Evolutionary conservation across 257 asterid species (phyloP).

Genomic region (Agastache rugosa): DNA sequence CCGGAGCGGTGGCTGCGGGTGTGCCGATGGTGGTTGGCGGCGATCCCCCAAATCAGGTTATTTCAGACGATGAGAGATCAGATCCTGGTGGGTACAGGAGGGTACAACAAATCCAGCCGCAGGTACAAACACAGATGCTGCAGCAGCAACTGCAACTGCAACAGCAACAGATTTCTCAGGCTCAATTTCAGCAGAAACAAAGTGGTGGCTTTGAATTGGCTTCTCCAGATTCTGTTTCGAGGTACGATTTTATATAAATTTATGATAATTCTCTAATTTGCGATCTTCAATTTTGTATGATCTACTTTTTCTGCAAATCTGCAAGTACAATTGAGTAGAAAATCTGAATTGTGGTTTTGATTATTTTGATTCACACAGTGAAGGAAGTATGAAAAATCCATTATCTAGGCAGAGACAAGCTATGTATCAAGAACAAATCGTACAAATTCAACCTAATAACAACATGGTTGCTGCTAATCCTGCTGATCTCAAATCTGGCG

Average conservation of each 20-base stretch:
- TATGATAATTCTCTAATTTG: not conserved
- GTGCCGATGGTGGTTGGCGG: constrained; percentile 65
- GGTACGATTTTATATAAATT: constrained; percentile 48
- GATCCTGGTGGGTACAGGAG: constrained; percentile 68
- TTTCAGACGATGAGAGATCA: constrained; percentile 84
- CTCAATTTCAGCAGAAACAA: constrained; percentile 67
- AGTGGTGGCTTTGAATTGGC: constrained; percentile 59
- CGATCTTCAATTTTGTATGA: not conserved
- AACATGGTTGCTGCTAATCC: constrained; percentile 49
- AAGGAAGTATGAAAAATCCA: constrained; percentile 73
- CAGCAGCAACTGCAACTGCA: constrained; percentile 35
- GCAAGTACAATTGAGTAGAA: not conserved
- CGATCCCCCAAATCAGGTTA: constrained; percentile 55
- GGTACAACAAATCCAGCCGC: constrained; percentile 55
- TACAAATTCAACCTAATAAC: constrained; percentile 62
- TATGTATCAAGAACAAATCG: constrained; percentile 62
- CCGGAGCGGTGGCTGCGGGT: constrained; percentile 45
- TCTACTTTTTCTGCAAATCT: not conserved
- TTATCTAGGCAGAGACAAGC: constrained; percentile 71
- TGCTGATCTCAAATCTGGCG: constrained; percentile 53
- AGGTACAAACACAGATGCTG: constrained; percentile 52
- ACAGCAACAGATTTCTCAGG: constrained; percentile 54
- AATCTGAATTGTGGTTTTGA: constrained; percentile 36
- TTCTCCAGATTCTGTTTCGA: constrained; percentile 91
- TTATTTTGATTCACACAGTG: constrained; percentile 53